These are phyloP conservation scores for Komagataella phaffii DNA, from an alignment of 805 yeast genomes.

Conservation along the genomic window DNA sequence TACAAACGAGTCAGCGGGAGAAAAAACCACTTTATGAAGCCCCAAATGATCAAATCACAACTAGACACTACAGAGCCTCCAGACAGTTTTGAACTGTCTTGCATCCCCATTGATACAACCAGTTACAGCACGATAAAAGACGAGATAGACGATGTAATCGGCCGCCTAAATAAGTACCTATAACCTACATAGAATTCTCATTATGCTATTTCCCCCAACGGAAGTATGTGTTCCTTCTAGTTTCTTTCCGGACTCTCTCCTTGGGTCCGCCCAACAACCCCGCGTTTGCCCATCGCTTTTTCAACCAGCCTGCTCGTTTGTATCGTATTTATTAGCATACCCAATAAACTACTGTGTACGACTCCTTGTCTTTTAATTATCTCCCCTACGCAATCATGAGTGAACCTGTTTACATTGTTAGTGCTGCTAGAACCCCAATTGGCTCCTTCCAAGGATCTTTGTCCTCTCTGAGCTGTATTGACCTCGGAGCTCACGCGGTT, in stretches of 20 bases:
- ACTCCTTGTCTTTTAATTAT: background rate
- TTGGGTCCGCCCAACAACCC: background rate
- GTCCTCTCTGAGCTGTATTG: slow-evolving; percentile 63
- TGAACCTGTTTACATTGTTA: slow-evolving; percentile 67
- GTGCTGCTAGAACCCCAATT: slow-evolving; percentile 89
- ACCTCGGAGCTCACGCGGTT: slow-evolving; percentile 88
- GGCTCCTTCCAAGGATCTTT: slow-evolving; percentile 88
- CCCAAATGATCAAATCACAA: slow-evolving; percentile 73
- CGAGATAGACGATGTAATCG: background rate
- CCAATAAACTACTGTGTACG: background rate
- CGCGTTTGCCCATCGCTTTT: background rate
- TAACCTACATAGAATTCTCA: background rate
- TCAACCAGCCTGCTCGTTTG: background rate
- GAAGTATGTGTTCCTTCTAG: background rate
- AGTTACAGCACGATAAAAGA: background rate
- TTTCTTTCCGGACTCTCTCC: background rate
- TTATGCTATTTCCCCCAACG: background rate
- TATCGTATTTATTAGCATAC: background rate
- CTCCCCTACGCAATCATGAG: slow-evolving; percentile 2
- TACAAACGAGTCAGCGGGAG: slow-evolving; percentile 48
- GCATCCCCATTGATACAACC: background rate
- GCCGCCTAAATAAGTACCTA: background rate
- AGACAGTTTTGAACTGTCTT: slow-evolving; percentile 13
- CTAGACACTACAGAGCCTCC: slow-evolving; percentile 69
- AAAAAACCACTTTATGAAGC: slow-evolving; percentile 76